These are phyloP conservation scores for Eimeria tenella DNA, from an alignment of 169 alveolate genomes.

Conservation along the genomic window DNA sequence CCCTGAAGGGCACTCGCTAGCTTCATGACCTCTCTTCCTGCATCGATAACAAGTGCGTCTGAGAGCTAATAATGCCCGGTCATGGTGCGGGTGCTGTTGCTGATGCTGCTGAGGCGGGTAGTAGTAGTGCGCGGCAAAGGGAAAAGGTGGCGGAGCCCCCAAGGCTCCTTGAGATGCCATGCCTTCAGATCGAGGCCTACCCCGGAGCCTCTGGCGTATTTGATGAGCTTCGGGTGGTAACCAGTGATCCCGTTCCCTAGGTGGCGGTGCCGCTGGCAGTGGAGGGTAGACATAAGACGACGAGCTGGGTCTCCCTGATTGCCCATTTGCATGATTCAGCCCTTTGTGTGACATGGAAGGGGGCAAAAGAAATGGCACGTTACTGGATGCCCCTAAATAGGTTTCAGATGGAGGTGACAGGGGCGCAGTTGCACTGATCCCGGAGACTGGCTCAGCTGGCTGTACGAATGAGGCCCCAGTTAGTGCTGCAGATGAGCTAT, in stretches of 20 bases:
- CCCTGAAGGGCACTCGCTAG: constrained; percentile 66
- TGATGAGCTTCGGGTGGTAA: constrained; percentile 36
- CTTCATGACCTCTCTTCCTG: constrained; percentile 61
- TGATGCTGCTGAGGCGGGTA: constrained; percentile 48
- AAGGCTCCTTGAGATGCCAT: constrained; percentile 5
- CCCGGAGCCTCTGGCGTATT: constrained; percentile 64
- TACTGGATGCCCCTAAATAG: constrained; percentile 5
- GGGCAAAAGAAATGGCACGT: constrained; percentile 21
- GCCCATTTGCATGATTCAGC: constrained; percentile 32
- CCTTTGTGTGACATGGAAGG: constrained; percentile 16
- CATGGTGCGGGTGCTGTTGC: constrained; percentile 58
- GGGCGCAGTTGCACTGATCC: background rate
- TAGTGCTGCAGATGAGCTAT: background rate
- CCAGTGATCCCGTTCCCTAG: constrained; percentile 53
- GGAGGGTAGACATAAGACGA: constrained; percentile 20
- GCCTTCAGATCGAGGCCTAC: constrained; percentile 52
- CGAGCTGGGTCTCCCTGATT: constrained; percentile 42
- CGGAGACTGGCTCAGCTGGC: constrained; percentile 34
- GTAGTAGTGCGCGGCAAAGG: constrained; percentile 37
- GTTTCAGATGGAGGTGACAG: background rate
- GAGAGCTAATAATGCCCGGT: constrained; percentile 46
- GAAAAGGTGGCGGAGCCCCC: constrained; percentile 44
- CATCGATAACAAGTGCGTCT: constrained; percentile 66
- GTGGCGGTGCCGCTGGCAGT: background rate
- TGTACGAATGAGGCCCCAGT: background rate